Evolutionary conservation across 805 yeast species (phyloP), one percentile per base, ranked within the genome.

Genomic region (Pichia pseudocactophila): DNA sequence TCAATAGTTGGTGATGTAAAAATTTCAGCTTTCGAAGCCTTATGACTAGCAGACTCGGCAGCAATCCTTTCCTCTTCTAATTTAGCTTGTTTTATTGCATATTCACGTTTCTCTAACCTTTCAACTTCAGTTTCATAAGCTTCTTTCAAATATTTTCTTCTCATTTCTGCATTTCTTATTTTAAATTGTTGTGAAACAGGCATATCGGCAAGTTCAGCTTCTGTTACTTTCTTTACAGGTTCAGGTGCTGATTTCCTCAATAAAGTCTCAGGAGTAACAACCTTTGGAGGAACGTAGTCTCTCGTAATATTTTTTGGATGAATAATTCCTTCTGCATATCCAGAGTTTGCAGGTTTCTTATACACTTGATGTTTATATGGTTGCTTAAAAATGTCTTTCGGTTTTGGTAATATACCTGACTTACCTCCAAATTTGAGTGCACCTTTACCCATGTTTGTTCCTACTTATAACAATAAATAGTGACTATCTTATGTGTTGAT

Each of bases 1-100:
- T 82, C 87, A 44, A 88, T 68, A 2, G 95, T 82, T 37, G 96
- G 96, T 39, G 86, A 67, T 1, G 95, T 85, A 54, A 81, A 71
- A 53, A 69, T 66, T 38, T 76, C 70, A 19, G 86, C 80, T 39
- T 67, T 69, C 6, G 73, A 61, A 43, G 60, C 61, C 49, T 69
- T 71, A 41, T 70, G 71, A 7, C 36, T 20, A 7, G 35, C 35
- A 12, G 38, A 44, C 18, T 42, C 45, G n/a, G 43, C 47, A 25
- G 39, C 45, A 40, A 65, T 57, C 30, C 58, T 56, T 19, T 66
- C 65, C 31, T 58, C 55, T 37, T 55, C 51, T 18, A 37, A 12
- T 36, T 52, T 50, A 17, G 58, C 45, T 31, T 49, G 51, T 30
- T 53, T 51, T 38, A 53, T 50, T n/a, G 50, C 53, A 36, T 59